phyloP scores from a whole-genome alignment of 2,329 filamentous ascomycete species.

The Aspergillus sojae region DNA sequence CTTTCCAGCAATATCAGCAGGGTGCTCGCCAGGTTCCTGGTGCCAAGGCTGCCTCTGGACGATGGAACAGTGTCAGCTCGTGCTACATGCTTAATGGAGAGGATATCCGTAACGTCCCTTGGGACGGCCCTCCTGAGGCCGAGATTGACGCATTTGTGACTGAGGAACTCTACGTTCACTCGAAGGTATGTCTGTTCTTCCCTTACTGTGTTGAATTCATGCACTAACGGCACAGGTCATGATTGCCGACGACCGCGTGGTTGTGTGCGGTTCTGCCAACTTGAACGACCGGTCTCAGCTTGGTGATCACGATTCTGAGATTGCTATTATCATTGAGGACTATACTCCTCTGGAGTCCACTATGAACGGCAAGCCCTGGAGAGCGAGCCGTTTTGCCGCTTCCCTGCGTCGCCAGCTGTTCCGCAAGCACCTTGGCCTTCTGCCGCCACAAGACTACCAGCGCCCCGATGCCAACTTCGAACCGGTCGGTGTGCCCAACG shows the following conservation, averaged over 20 bases:
- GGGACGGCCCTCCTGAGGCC: constrained; percentile 56
- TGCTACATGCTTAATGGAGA: constrained; percentile 82
- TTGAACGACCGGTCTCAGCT: constrained; percentile 89
- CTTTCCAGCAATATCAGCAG: constrained; percentile 72
- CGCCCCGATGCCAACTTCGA: constrained; percentile 59
- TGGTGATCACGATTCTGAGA: constrained; percentile 86
- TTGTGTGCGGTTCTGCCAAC: constrained; percentile 85
- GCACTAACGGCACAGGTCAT: constrained; percentile 51
- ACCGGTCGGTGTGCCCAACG: constrained; percentile 59
- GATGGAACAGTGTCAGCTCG: constrained; percentile 74
- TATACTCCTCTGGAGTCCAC: constrained; percentile 67
- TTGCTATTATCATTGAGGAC: constrained; percentile 89
- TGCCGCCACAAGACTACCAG: constrained; percentile 72
- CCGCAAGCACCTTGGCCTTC: constrained; percentile 85
- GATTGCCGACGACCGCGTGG: constrained; percentile 83
- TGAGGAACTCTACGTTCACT: constrained; percentile 65
- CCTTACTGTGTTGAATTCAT: no score
- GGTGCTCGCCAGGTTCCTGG: constrained; percentile 61
- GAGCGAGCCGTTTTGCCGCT: constrained; percentile 78
- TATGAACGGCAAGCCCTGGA: constrained; percentile 78
- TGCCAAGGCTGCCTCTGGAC: constrained; percentile 49
- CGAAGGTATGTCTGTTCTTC: constrained; percentile 43
- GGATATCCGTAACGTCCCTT: constrained; percentile 67
- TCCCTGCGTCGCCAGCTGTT: constrained; percentile 81
- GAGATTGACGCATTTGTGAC: constrained; percentile 66